Evolutionary conservation across 148 eudicot species (phyloP).

Genomic region (Pouteria glomerata): DNA sequence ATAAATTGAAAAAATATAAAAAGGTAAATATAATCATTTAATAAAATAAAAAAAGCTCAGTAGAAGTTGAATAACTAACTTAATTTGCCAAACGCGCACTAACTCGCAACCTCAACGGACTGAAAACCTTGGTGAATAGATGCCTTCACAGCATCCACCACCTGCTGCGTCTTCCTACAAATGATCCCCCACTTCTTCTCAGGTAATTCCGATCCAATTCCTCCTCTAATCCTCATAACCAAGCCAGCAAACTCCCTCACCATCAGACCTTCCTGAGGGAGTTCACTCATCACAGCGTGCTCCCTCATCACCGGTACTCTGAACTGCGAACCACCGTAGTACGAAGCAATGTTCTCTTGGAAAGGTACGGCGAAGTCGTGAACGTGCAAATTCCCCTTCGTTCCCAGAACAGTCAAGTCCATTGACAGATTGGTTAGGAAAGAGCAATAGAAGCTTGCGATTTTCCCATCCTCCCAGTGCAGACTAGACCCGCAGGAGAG

Average conservation of each 20-base stretch:
- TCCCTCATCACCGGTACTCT: conserved; percentile 10
- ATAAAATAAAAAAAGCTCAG: no score
- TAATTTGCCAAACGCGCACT: no score
- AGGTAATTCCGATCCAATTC: not conserved
- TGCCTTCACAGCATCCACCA: conserved; percentile 18
- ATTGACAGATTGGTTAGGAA: conserved; percentile 20
- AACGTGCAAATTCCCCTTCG: conserved; percentile 13
- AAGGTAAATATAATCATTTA: no score
- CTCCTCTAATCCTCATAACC: not conserved
- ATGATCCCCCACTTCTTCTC: conserved; percentile 15
- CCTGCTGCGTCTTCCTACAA: conserved; percentile 20
- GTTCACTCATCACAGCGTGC: conserved; percentile 3
- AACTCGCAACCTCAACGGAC: conserved; percentile 10
- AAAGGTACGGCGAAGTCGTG: conserved; percentile 21
- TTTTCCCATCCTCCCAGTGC: conserved; percentile 14
- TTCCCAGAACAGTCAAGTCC: conserved; percentile 16
- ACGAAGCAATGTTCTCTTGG: conserved; percentile 3
- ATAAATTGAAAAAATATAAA: no score
- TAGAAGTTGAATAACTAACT: no score
- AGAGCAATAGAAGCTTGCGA: conserved; percentile 21
- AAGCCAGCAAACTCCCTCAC: conserved; percentile 13
- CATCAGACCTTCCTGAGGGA: conserved; percentile 19
- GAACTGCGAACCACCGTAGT: not conserved
- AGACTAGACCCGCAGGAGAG: conserved; percentile 17
- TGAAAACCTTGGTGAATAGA: conserved; percentile 14